phyloP scores from a whole-genome alignment of 768 basidiomycete species.

The Neoboletus subvelutipes region DNA sequence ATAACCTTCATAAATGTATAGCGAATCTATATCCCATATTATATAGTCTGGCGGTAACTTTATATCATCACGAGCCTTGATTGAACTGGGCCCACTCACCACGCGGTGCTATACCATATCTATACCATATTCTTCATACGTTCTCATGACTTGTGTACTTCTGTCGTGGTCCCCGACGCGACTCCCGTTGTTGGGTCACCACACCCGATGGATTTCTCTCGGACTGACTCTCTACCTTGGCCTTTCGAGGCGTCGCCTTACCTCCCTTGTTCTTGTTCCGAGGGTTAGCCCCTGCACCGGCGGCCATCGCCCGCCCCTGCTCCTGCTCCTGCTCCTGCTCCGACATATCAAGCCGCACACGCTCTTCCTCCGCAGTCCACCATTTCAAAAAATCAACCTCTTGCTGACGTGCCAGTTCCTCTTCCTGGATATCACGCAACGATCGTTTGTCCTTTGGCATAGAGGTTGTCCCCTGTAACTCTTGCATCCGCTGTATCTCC shows the following conservation, averaged over 20 bases:
- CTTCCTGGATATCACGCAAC: slow-evolving; percentile 81
- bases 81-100: background rate
- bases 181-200: slow-evolving; percentile 2
- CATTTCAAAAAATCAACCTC: slow-evolving; percentile 85
- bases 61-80: background rate
- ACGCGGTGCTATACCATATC: background rate
- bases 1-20: background rate
- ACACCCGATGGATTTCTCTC: background rate
- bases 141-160: background rate
- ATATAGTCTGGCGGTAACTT: background rate
- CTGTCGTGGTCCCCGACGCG: background rate
- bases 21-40: background rate
- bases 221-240: slow-evolving; percentile 1
- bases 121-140: background rate
- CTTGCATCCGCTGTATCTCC: slow-evolving; percentile 83
- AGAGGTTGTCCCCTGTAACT: slow-evolving; percentile 44
- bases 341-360: slow-evolving; percentile 52
- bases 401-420: slow-evolving; percentile 63
- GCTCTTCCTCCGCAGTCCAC: slow-evolving; percentile 85
- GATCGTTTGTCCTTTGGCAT: slow-evolving; percentile 56
- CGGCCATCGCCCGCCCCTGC: background rate
- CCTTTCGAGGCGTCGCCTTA: slow-evolving; percentile 9
- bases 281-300: background rate
- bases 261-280: slow-evolving; percentile 5
- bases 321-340: slow-evolving; percentile 1